Evolutionary conservation across 2,329 filamentous ascomycete genomes (phyloP).

Genomic region (Parasarocladium wereldwijsianum): DNA sequence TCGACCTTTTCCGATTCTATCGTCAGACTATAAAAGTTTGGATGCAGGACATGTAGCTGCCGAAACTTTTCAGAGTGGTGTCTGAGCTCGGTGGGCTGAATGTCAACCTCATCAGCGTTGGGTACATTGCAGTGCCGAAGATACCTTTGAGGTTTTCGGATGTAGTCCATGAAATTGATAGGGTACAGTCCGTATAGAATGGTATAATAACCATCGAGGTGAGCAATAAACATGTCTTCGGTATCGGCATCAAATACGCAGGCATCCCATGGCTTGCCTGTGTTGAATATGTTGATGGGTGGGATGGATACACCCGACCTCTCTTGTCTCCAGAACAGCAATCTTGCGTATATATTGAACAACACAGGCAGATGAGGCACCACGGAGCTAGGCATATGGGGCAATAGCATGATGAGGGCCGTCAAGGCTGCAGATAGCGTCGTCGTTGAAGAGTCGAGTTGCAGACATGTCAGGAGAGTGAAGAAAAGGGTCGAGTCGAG

Average conservation of each 20-base stretch:
- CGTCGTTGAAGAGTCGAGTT: constrained; percentile 63
- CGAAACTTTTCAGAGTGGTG: constrained; percentile 63
- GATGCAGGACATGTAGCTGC: constrained; percentile 59
- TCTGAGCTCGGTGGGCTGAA: constrained; percentile 64
- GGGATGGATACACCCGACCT: constrained; percentile 17
- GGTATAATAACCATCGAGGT: constrained; percentile 63
- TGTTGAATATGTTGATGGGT: constrained; percentile 16
- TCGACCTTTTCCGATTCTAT: constrained; percentile 69
- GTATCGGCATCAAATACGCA: constrained; percentile 45
- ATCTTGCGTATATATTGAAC: constrained; percentile 68
- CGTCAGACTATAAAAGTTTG: constrained; percentile 72
- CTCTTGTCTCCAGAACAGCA: constrained; percentile 63
- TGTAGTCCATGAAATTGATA: constrained; percentile 75
- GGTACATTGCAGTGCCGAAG: constrained; percentile 58
- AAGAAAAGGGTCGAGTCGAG: constrained; percentile 58
- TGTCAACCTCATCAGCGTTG: constrained; percentile 58
- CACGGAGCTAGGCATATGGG: constrained; percentile 62
- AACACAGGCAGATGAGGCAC: constrained; percentile 54
- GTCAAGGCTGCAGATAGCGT: constrained; percentile 64
- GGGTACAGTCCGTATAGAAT: constrained; percentile 74
- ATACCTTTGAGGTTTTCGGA: constrained; percentile 67
- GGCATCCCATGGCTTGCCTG: constrained; percentile 42
- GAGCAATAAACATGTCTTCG: constrained; percentile 47
- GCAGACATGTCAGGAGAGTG: constrained; percentile 57
- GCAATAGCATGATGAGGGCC: constrained; percentile 65